Evolutionary conservation across 352 stramenopile species (phyloP), one percentile per base, ranked within the genome.

Genomic region (Pythium monospermum): DNA sequence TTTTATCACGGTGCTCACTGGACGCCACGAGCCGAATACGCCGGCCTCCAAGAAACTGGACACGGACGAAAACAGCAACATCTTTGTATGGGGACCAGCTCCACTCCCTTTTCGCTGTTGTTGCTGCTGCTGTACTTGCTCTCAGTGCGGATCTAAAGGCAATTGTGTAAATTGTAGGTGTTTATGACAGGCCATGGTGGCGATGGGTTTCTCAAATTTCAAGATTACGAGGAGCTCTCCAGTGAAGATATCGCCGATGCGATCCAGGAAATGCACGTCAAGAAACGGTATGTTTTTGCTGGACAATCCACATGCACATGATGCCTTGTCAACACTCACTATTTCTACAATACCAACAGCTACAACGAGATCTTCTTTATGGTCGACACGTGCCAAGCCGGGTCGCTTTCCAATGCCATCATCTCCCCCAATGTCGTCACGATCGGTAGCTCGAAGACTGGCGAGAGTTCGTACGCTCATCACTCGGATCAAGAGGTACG

Each of bases 141-240:
- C 73, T 41, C 15, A 38, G 23, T 12, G 4, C 13, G 43, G 19
- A 8, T 35, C 32, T 28, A 12, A 44, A 36, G 13, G 10, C 2
- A 16, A 41, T 37, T 31, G 35, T 39, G 28, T 25, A n/a, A 32
- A 13, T 21, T 33, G n/a, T 42, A 94, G 82, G 68, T 93, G 35
- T 95, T 90, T 51, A 88, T 93, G 79, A 90, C 83, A n/a, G 96
- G 96, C 1, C 96, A 99, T 60, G 96, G 96, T 10, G 96, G 96
- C 22, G 91, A 99, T 59, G 89, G 92, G 12, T 99, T 99, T 55
- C 82, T 99, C 49, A 99, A 99, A 66, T 99, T 99, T 63, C 95
- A 98, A 70, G 96, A 99, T 67, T 89, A 86, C 41, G 94, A 99
- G 74, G 96, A 99, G 69, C 73, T 99, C 39, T 98, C 87, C 40